Evolutionary conservation across 306 rosid genomes (phyloP), one percentile per base, ranked within the genome.

Genomic region (Medicago ruthenica): DNA sequence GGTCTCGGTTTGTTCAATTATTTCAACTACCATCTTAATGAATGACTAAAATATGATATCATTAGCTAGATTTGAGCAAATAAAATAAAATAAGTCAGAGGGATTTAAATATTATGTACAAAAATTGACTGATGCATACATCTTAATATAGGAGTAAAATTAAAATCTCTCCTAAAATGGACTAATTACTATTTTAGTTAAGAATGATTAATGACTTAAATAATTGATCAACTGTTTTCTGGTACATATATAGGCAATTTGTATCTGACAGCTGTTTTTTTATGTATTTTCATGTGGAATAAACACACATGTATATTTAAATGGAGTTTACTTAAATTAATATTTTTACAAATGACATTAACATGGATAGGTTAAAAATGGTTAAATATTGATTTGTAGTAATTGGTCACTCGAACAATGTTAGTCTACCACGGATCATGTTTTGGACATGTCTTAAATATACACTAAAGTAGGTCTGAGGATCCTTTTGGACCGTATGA

Each of bases 1-100:
- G 92, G 93, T 8, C 31, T 0, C 0, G 2, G 44, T 72, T 67
- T 7, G 65, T 76, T 85, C 82, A 67, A 83, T 70, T 55, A 77
- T 83, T 81, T 88, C 97, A 86, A 87, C 92, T 59, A 85, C 81
- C 1, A 48, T 61, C 64, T 31, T 20, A 10, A n/a, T 53, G 22
- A 20, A 58, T 58, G 64, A 58, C 24, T 58, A 22, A 22, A 58
- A 22, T 11, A 22, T 22, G 7, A 58, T 58, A 58, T 58, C 63
- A 50, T 53, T 53, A 45, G 65, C 67, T 39, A 47, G 20, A 58
- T 17, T 67, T 53, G 15, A 67, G 37, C 11, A 8, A 67, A 48
- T 67, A 10, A 8, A 67, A 48, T 67, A 10, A 24, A 24, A 59
- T 58, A 70, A 74, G 77, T 69, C 84, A 60, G 37, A 59, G 14